phyloP scores from a whole-genome alignment of 352 stramenopile genomes.

The Phytopythium montanum region DNA sequence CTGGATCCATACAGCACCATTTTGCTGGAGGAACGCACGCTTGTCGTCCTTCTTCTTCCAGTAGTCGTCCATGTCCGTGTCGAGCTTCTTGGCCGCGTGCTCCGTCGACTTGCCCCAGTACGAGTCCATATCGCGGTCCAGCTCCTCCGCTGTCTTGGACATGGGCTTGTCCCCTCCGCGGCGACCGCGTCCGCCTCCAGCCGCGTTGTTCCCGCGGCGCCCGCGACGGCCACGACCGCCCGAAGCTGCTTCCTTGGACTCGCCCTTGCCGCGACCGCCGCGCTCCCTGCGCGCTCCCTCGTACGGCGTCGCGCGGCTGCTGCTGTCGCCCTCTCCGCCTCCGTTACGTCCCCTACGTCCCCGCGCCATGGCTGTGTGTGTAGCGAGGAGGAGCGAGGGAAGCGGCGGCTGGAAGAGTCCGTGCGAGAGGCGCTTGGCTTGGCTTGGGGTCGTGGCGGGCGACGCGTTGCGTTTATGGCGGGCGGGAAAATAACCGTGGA shows the following conservation, averaged over 20 bases:
- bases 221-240: slow-evolving; percentile 13
- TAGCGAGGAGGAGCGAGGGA: not conserved
- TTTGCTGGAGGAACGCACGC: slow-evolving; percentile 19
- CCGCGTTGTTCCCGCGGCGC: slow-evolving; percentile 14
- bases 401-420: not conserved
- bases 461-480: not conserved
- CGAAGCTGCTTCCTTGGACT: slow-evolving; percentile 4
- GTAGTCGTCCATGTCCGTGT: slow-evolving; percentile 86
- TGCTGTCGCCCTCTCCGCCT: slow-evolving; percentile 12
- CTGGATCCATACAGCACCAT: not conserved
- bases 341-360: slow-evolving; percentile 30
- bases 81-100: slow-evolving; percentile 80
- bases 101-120: slow-evolving; percentile 88
- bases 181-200: not conserved
- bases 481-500: not conserved
- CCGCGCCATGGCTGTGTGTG: slow-evolving; percentile 22
- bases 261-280: slow-evolving; percentile 16
- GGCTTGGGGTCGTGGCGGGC: not conserved
- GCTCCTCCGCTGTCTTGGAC: slow-evolving; percentile 69
- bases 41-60: slow-evolving; percentile 79
- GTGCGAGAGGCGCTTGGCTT: not conserved
- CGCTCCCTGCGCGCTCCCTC: slow-evolving; percentile 25
- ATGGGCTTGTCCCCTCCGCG: slow-evolving; percentile 41
- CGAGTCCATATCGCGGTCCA: slow-evolving; percentile 83
- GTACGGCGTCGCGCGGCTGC: slow-evolving; percentile 37